Evolutionary conservation across 805 yeast species (phyloP), one percentile per base, ranked within the genome.

Genomic region (Komagataella pseudopastoris): DNA sequence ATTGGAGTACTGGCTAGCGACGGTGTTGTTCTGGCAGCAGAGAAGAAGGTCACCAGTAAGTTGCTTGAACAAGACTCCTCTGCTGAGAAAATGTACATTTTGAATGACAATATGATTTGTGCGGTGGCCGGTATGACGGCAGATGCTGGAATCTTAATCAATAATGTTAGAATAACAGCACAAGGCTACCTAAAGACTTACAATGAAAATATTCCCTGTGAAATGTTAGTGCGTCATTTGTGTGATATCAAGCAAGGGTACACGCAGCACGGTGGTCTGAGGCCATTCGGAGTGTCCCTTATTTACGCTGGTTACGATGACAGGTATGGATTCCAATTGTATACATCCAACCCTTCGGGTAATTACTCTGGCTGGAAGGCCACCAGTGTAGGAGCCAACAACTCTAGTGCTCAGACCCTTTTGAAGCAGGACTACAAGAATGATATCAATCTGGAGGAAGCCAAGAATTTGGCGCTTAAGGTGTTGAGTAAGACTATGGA

Each of bases 311-410:
- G 99, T 6, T 85, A 83, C 63, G 99, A 93, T 65, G 91, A 88
- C 51, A 72, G 88, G 61, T 83, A 83, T 60, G 89, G 89, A 36
- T 93, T 85, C 74, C 99, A 93, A 68, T 74, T 93, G 58, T 93
- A 83, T 70, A 90, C 96, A 5, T 85, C 96, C 22, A 93, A 93
- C 65, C 99, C 99, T 12, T 87, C 96, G 0, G 99, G 99, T 23
- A 93, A 93, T 70, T 93, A 90, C 66, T 80, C 95, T 18, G 98
- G 99, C 23, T 93, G 99, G 99, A 89, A 87, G 69, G 99, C 99
- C 47, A 91, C 96, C 39, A 78, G 88, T 59, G 90, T 93, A 54
- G 99, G 99, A 46, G 96, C 97, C 50, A 93, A 93, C 71, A 89
- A 88, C 56, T 80, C 96, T 6, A 90, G 96, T 47, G 97, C 97